These are phyloP conservation scores for Trypanosoma caninum DNA, from an alignment of 208 protist genomes.

Conservation along the genomic window DNA sequence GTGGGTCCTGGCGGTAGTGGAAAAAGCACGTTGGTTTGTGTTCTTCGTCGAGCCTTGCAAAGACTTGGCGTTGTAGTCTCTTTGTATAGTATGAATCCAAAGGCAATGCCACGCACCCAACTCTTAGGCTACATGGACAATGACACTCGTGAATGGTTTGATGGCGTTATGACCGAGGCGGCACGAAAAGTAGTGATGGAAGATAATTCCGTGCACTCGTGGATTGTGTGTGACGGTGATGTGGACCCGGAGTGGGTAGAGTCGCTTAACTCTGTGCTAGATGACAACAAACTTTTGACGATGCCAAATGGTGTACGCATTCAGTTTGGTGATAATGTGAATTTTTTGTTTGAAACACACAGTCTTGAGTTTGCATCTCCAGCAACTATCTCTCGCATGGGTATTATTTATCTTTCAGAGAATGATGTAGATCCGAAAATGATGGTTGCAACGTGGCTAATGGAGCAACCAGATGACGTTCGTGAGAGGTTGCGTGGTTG, in stretches of 20 bases:
- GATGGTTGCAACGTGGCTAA: slow-evolving; percentile 92
- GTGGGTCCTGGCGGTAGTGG: slow-evolving; percentile 96
- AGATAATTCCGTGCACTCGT: slow-evolving; percentile 85
- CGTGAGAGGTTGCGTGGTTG: slow-evolving; percentile 65
- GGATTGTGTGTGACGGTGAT: slow-evolving; percentile 98
- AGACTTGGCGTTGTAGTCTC: slow-evolving; percentile 83
- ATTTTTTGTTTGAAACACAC: slow-evolving; percentile 99
- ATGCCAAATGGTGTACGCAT: slow-evolving; percentile 98
- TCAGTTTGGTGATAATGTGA: slow-evolving; percentile 98
- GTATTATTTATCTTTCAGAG: slow-evolving; percentile 97
- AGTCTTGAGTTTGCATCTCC: slow-evolving; percentile 96
- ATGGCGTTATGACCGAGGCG: slow-evolving; percentile 97
- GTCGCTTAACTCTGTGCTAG: slow-evolving; percentile 99
- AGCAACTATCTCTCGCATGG: slow-evolving; percentile 97
- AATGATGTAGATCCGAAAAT: slow-evolving; percentile 93
- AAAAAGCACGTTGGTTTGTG: slow-evolving; percentile 94
- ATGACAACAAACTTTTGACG: slow-evolving; percentile 97
- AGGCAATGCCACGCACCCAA: slow-evolving; percentile 94
- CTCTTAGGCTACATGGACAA: slow-evolving; percentile 97
- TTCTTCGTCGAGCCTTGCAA: slow-evolving; percentile 88
- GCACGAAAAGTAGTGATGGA: slow-evolving; percentile 94
- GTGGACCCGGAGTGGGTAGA: slow-evolving; percentile 99
- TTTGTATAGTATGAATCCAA: slow-evolving; percentile 97
- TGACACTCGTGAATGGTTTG: slow-evolving; percentile 98
- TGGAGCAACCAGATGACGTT: slow-evolving; percentile 72